phyloP scores from a whole-genome alignment of 805 yeast species.

The Kodamaea hsintzibuensis region DNA sequence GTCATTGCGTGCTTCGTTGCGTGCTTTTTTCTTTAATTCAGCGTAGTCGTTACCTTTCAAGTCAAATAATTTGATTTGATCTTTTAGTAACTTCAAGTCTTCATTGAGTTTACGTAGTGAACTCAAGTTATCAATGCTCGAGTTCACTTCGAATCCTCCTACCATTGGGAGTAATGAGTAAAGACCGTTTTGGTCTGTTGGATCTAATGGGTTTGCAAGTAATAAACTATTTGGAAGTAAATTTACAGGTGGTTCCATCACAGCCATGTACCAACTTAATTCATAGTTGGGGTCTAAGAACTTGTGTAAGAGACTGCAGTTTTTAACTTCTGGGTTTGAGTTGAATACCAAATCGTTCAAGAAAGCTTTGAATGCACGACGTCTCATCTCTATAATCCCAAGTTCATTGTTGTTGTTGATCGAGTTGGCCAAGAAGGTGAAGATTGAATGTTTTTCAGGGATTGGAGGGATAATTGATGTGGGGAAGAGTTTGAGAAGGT shows the following conservation, averaged over 20 bases:
- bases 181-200: conserved; percentile 55
- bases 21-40: conserved; percentile 7
- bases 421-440: conserved; percentile 42
- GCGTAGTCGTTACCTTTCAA: conserved; percentile 21
- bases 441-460: conserved; percentile 49
- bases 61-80: conserved; percentile 33
- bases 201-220: conserved; percentile 50
- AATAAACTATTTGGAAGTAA: conserved; percentile 49
- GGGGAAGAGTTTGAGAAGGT: conserved; percentile 38
- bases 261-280: conserved; percentile 50
- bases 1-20: not conserved
- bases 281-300: conserved; percentile 54
- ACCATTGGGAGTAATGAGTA: conserved; percentile 49
- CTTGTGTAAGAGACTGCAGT: conserved; percentile 42
- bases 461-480: conserved; percentile 44
- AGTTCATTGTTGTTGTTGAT: conserved; percentile 37
- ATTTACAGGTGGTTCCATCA: conserved; percentile 47
- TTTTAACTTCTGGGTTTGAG: conserved; percentile 28
- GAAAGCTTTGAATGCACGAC: conserved; percentile 46
- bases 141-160: conserved; percentile 37
- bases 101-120: conserved; percentile 35
- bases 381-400: conserved; percentile 48
- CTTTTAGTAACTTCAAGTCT: conserved; percentile 33
- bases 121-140: conserved; percentile 30
- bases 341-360: conserved; percentile 40